Percentiles rank a stretch among this genome's conserved stretches.
phyloP scores from a whole-genome alignment of 495 filamentous ascomycete genomes.

The Cetradonia linearis region DNA sequence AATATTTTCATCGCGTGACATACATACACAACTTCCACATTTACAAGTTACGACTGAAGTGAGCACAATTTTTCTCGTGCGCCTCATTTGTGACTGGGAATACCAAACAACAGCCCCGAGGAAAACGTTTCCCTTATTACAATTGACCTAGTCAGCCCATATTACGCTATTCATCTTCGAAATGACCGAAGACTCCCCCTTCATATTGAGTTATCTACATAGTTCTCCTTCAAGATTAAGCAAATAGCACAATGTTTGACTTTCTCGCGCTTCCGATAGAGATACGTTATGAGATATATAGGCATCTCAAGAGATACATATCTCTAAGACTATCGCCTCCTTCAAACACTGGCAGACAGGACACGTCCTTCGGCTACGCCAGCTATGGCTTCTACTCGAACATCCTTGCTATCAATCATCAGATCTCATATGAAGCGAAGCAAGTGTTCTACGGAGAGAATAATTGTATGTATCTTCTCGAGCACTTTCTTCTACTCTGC shows the following conservation, averaged over 20 bases:
- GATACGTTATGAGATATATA: slow-evolving; percentile 11
- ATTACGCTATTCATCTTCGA: not conserved
- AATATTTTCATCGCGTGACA: no score
- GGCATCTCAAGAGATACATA: slow-evolving; percentile 1
- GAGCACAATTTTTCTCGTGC: no score
- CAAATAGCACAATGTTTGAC: not conserved
- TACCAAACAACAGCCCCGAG: not conserved
- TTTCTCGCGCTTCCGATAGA: slow-evolving; percentile 13
- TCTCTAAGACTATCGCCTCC: not conserved
- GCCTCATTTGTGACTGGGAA: not conserved
- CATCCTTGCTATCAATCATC: not conserved
- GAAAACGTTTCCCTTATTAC: not conserved
- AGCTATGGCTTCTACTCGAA: slow-evolving; percentile 12
- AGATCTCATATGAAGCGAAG: slow-evolving; percentile 10
- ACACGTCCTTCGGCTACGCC: not conserved
- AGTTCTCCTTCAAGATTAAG: not conserved
- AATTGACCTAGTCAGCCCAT: not conserved
- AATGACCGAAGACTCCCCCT: not conserved
- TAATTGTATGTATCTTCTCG: not conserved
- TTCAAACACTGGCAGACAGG: no score
- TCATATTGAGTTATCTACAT: not conserved
- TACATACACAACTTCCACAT: no score
- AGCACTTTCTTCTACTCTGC: not conserved
- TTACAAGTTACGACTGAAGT: no score
- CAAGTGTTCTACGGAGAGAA: slow-evolving; percentile 16